phyloP scores from a whole-genome alignment of 345 rosid genomes.

The Xanthoceras sorbifolium region DNA sequence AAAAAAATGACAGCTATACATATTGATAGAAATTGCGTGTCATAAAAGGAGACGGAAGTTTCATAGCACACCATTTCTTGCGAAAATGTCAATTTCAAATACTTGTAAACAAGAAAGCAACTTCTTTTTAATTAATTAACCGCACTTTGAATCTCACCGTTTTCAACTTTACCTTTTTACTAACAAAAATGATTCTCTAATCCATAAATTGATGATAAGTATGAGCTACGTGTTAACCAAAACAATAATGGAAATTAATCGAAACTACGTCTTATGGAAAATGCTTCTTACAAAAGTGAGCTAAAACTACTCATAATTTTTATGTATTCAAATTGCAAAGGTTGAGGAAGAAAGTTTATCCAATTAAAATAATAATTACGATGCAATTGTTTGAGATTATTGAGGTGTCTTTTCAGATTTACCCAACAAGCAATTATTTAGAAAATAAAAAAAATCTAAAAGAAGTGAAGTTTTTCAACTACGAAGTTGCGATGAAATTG shows the following conservation, averaged over 20 bases:
- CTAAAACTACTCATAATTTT: too few species aligned
- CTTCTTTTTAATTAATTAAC: background rate
- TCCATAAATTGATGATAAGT: too few species aligned
- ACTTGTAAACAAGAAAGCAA: background rate
- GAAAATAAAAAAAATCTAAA: background rate
- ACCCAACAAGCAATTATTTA: background rate
- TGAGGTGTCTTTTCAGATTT: background rate
- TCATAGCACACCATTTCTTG: slow-evolving; percentile 5
- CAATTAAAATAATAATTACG: background rate
- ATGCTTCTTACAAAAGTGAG: too few species aligned
- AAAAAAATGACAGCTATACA: background rate
- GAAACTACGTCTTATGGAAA: too few species aligned
- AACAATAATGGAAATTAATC: too few species aligned
- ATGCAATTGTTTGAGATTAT: background rate
- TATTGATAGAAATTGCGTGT: background rate
- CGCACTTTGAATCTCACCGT: background rate
- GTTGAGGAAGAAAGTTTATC: background rate
- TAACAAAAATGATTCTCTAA: background rate
- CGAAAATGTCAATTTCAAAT: background rate
- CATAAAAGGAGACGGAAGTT: background rate
- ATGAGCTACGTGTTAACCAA: too few species aligned
- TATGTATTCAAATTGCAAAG: background rate
- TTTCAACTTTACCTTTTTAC: background rate
- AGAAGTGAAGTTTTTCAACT: background rate
- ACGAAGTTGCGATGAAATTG: background rate